Evolutionary conservation across 495 filamentous ascomycete genomes (phyloP).

Genomic region (Penicillium daleae): DNA sequence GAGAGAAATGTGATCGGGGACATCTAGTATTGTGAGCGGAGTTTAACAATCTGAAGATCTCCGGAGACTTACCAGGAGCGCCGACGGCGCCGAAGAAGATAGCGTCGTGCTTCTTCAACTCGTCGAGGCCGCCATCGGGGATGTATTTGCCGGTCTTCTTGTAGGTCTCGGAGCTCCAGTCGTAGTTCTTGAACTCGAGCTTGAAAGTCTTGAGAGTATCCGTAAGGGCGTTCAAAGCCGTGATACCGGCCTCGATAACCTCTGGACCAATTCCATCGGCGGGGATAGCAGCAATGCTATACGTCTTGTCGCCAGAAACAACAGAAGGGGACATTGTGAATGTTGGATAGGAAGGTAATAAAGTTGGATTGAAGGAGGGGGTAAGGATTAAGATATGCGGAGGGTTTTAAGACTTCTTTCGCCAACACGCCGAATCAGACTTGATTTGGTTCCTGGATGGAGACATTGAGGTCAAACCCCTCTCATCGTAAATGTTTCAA

Average conservation of each 20-base stretch:
- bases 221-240: constrained; percentile 48
- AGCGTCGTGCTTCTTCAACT: constrained; percentile 56
- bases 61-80: constrained; percentile 46
- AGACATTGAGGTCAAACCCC: constrained; percentile 7
- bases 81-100: constrained; percentile 62
- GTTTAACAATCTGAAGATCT: background rate
- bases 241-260: constrained; percentile 53
- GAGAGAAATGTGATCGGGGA: constrained; percentile 61
- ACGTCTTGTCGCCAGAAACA: constrained; percentile 34
- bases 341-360: background rate
- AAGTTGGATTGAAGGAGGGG: constrained; percentile 11
- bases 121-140: constrained; percentile 55
- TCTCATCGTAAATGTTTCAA: constrained; percentile 12
- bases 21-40: constrained; percentile 41
- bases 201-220: constrained; percentile 51
- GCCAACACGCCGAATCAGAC: background rate
- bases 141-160: constrained; percentile 57
- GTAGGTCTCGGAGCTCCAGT: constrained; percentile 58
- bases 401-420: constrained; percentile 14
- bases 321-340: constrained; percentile 22
- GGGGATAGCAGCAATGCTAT: constrained; percentile 56
- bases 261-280: constrained; percentile 61
- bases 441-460: constrained; percentile 13
- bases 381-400: constrained; percentile 17
- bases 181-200: constrained; percentile 52